phyloP scores from a whole-genome alignment of 345 rosid genomes.

The Odontarrhena argentea region DNA sequence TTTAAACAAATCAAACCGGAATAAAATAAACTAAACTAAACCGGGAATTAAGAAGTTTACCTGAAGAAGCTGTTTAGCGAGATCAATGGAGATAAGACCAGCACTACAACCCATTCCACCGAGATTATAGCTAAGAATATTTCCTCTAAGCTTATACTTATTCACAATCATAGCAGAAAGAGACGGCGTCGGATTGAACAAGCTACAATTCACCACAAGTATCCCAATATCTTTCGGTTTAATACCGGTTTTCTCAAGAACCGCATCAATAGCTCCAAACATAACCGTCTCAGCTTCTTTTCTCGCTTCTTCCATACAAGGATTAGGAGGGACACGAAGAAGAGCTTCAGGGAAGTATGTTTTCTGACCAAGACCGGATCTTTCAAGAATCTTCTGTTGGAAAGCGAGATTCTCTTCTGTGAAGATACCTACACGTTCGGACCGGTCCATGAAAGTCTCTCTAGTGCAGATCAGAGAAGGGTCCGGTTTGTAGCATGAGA shows the following conservation, averaged over 20 bases:
- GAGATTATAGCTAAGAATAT: constrained; percentile 54
- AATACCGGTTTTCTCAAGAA: constrained; percentile 50
- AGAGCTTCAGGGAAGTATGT: constrained; percentile 77
- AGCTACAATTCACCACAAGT: constrained; percentile 54
- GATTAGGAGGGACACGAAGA: constrained; percentile 49
- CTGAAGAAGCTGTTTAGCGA: constrained; percentile 64
- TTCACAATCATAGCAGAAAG: constrained; percentile 53
- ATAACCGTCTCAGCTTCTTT: constrained; percentile 50
- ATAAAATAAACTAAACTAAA: constrained; percentile 3
- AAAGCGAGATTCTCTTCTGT: constrained; percentile 65
- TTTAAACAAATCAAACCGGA: constrained; percentile 4
- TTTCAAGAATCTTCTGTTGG: constrained; percentile 77
- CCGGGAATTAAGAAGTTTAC: constrained; percentile 24
- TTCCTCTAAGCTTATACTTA: constrained; percentile 53
- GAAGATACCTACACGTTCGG: constrained; percentile 49
- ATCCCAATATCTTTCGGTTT: constrained; percentile 54
- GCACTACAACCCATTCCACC: constrained; percentile 71
- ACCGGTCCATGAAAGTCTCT: constrained; percentile 65
- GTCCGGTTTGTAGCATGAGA: constrained; percentile 80
- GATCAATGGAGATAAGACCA: constrained; percentile 57
- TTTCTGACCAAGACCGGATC: constrained; percentile 78
- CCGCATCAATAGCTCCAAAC: constrained; percentile 54
- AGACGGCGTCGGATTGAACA: constrained; percentile 57
- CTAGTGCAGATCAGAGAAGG: constrained; percentile 50
- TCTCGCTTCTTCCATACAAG: constrained; percentile 48